Conservation (phyloP, 495 filamentous ascomycete genomes). For the Massariosphaeria phaeospora region DNA sequence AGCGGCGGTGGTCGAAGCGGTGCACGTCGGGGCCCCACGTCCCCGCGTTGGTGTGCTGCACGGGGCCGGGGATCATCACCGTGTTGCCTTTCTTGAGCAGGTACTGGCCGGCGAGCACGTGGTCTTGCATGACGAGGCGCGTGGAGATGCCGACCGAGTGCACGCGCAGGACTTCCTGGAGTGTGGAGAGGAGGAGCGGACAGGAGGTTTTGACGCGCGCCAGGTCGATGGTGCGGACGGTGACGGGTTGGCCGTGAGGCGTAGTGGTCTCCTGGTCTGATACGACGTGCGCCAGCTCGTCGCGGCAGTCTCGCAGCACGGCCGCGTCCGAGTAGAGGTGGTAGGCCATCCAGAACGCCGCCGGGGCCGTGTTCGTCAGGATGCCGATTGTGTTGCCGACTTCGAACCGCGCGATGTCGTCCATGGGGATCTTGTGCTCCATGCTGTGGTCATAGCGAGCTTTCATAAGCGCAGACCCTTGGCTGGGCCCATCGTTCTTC, state of each 20-base stretch:
- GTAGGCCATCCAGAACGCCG: slow-evolving; percentile 47
- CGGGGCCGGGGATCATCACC: slow-evolving; percentile 14
- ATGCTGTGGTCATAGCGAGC: slow-evolving; percentile 37
- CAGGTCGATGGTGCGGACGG: slow-evolving; percentile 13
- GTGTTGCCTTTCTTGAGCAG: slow-evolving; percentile 23
- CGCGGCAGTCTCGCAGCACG: slow-evolving; percentile 40
- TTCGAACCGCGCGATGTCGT: slow-evolving; percentile 46
- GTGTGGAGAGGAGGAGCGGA: slow-evolving; percentile 18
- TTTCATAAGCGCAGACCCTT: slow-evolving; percentile 38
- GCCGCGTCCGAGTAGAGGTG: slow-evolving; percentile 41
- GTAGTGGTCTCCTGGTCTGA: not conserved
- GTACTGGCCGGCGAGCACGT: slow-evolving; percentile 18
- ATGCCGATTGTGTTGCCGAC: slow-evolving; percentile 41
- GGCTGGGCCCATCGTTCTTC: slow-evolving; percentile 34
- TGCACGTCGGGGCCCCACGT: not conserved
- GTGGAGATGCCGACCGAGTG: slow-evolving; percentile 12
- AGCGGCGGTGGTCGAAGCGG: not conserved
- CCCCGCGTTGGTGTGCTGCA: not conserved
- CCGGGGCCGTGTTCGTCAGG: slow-evolving; percentile 47
- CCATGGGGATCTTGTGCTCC: slow-evolving; percentile 36
- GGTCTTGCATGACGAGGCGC: slow-evolving; percentile 25
- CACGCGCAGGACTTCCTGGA: slow-evolving; percentile 20
- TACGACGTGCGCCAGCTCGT: slow-evolving; percentile 34
- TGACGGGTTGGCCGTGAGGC: not conserved
- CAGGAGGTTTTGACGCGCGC: slow-evolving; percentile 13